phyloP scores from a whole-genome alignment of 208 protist species.

The Acanthamoeba sp. region DNA sequence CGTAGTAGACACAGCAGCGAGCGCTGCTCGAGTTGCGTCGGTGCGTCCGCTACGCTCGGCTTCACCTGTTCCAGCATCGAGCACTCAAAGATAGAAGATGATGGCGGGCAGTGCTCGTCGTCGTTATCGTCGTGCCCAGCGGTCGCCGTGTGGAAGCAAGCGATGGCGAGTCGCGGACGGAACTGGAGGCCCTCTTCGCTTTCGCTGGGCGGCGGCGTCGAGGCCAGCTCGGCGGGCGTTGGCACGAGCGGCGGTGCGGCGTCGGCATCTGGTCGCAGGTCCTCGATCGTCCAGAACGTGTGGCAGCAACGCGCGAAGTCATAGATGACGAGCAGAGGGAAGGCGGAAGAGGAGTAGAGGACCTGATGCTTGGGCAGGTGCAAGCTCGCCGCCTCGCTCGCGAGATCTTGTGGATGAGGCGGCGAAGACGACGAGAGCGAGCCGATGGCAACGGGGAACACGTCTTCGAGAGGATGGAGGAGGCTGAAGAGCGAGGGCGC shows the following conservation, averaged over 20 bases:
- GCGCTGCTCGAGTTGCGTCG: background rate
- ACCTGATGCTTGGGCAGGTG: slow-evolving; percentile 14
- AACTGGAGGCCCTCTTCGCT: background rate
- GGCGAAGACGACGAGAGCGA: background rate
- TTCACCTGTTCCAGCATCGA: background rate
- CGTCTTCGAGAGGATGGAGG: slow-evolving; percentile 21
- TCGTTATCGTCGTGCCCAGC: background rate
- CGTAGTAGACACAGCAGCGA: background rate
- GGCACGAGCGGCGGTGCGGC: background rate
- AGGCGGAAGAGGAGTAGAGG: slow-evolving; percentile 2
- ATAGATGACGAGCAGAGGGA: background rate
- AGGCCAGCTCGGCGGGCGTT: background rate
- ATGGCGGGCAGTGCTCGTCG: background rate
- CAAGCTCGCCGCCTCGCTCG: background rate
- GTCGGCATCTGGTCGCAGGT: background rate
- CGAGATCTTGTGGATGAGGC: no score
- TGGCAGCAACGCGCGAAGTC: background rate
- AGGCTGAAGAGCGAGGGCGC: slow-evolving; percentile 1
- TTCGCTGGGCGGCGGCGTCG: background rate
- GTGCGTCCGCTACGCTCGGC: background rate
- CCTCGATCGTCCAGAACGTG: slow-evolving; percentile 39
- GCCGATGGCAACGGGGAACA: background rate
- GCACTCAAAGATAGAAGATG: slow-evolving; percentile 5
- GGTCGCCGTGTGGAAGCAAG: slow-evolving; percentile 11
- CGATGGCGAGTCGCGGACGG: background rate